Conservation (phyloP, 1,284 basidiomycete species). For the Pascua sp. region DNA sequence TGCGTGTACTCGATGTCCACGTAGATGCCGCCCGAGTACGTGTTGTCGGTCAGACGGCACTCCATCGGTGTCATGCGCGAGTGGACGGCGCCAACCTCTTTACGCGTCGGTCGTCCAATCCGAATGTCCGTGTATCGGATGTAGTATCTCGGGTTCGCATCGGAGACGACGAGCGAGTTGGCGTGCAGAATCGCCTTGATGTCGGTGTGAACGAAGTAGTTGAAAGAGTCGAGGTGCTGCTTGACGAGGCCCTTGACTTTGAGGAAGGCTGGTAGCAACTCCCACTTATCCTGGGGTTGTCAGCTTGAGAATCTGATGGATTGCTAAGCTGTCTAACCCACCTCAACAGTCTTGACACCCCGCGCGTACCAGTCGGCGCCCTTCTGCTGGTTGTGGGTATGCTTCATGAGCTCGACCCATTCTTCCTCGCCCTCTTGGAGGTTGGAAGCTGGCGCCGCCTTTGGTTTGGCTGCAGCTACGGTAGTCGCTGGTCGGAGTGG, state of each 20-base stretch:
- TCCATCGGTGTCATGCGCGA: constrained; percentile 91
- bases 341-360: constrained; percentile 55
- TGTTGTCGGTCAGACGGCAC: constrained; percentile 92
- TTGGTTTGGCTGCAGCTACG: background rate
- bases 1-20: constrained; percentile 96
- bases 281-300: constrained; percentile 83
- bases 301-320: background rate
- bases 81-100: constrained; percentile 62
- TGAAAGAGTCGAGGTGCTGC: constrained; percentile 99
- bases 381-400: constrained; percentile 30
- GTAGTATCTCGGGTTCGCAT: constrained; percentile 96
- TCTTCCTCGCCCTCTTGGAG: constrained; percentile 38
- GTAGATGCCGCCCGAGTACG: constrained; percentile 89
- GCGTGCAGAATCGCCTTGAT: constrained; percentile 95
- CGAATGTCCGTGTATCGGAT: constrained; percentile 95
- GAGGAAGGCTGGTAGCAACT: constrained; percentile 87
- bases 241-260: constrained; percentile 98
- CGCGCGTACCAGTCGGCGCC: constrained; percentile 47
- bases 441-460: constrained; percentile 8
- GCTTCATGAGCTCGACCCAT: constrained; percentile 47
- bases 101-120: constrained; percentile 84
- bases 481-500: constrained; percentile 13
- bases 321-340: constrained; percentile 23
- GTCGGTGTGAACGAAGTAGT: constrained; percentile 97
- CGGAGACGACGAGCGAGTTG: constrained; percentile 89